Percentiles rank a stretch among this genome's conserved stretches.
Evolutionary conservation across 2,329 filamentous ascomycete species (phyloP).

Genomic region (Botryosphaeria dothidea): DNA sequence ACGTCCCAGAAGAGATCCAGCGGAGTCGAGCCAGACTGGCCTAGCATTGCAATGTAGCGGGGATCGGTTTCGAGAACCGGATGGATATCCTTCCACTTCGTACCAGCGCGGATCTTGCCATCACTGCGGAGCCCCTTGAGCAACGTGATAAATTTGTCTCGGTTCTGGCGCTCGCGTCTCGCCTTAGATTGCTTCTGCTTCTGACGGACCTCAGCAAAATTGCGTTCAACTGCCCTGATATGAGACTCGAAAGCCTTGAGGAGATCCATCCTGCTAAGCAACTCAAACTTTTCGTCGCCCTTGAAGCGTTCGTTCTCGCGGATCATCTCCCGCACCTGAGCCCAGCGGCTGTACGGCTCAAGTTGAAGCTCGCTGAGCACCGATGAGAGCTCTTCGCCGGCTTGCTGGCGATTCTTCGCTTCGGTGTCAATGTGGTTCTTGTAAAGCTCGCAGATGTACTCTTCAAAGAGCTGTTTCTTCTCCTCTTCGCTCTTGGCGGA

Average conservation of each 20-base stretch:
- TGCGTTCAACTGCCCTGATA: constrained; percentile 87
- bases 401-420: constrained; percentile 69
- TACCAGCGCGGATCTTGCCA: constrained; percentile 84
- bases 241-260: constrained; percentile 92
- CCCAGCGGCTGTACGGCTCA: constrained; percentile 93
- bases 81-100: constrained; percentile 84
- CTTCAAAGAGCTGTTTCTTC: constrained; percentile 86
- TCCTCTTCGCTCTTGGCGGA: constrained; percentile 86
- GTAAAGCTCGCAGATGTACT: constrained; percentile 85
- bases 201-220: constrained; percentile 88
- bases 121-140: constrained; percentile 71
- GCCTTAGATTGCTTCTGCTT: constrained; percentile 79
- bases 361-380: constrained; percentile 79
- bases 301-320: constrained; percentile 76
- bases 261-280: constrained; percentile 84
- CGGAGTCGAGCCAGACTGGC: constrained; percentile 80
- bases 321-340: constrained; percentile 81
- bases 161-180: constrained; percentile 80
- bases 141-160: constrained; percentile 76
- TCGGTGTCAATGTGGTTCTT: constrained; percentile 78
- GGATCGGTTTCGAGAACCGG: constrained; percentile 75
- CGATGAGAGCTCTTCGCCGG: constrained; percentile 78
- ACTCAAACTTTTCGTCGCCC: constrained; percentile 79
- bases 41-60: constrained; percentile 80
- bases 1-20: constrained; percentile 96